Conservation (phyloP, 352 stramenopile species). For the Phytophthora melonis region DNA sequence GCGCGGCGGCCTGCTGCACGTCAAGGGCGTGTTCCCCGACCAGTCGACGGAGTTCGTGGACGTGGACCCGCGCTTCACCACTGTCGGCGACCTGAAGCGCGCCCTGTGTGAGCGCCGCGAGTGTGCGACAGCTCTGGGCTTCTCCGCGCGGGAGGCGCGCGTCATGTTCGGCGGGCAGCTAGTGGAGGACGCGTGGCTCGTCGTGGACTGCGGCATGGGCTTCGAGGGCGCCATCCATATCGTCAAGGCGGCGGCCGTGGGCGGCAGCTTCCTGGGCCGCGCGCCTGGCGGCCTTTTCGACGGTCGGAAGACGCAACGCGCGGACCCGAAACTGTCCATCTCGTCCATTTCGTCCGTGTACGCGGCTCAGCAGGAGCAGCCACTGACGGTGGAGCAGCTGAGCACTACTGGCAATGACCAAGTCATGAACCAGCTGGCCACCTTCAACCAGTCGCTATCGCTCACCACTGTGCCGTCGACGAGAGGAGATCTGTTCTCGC, state of each 20-base stretch:
- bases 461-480: constrained; percentile 38
- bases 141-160: constrained; percentile 54
- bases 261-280: constrained; percentile 21
- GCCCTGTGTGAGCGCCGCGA: constrained; percentile 70
- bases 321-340: constrained; percentile 67
- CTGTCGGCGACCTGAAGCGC: constrained; percentile 74
- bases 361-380: constrained; percentile 31
- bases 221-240: constrained; percentile 81
- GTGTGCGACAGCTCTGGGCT: constrained; percentile 49
- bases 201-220: constrained; percentile 82
- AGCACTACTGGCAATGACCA: constrained; percentile 29
- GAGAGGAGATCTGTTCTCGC: constrained; percentile 49
- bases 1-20: constrained; percentile 66
- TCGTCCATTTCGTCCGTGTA: constrained; percentile 83
- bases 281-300: constrained; percentile 11
- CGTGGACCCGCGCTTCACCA: constrained; percentile 75
- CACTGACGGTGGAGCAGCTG: constrained; percentile 23
- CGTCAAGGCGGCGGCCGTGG: constrained; percentile 46
- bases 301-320: constrained; percentile 11
- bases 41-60: constrained; percentile 86
- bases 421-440: constrained; percentile 53
- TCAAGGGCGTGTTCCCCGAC: constrained; percentile 86
- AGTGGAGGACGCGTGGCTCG: constrained; percentile 82
- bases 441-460: constrained; percentile 56
- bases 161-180: constrained; percentile 84